Base-by-base conservation (phyloP, 805 yeast genomes). In the Metschnikowia borealis region DNA sequence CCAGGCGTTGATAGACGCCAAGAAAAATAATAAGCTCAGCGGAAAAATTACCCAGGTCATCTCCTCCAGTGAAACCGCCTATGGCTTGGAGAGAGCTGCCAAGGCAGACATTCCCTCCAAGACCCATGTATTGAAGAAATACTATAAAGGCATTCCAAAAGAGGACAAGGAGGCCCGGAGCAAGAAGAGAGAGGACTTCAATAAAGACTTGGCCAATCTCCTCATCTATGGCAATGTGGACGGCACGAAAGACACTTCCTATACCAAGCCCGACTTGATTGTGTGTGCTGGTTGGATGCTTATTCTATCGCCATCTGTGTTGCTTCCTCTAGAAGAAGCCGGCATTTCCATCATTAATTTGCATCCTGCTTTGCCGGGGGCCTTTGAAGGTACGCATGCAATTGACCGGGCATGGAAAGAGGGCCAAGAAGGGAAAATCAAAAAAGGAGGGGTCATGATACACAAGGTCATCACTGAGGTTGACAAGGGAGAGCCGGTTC, bases 281-380 rank as follows among this genome's bases (percentile, higher is more conserved):
- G 97, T 94, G 5, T 94, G 99, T 70, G 99, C 99, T 4, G 99
- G 99, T 2, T 94, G 99, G 99, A 85, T 94, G 91, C 78, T 94
- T 47, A 94, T 94, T 51, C 75, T 94, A 52, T 87, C 97, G 1
- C 83, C 89, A 3, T 75, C 81, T 18, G 90, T 89, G 57, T 74
- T 94, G 53, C 69, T 73, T 37, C 90, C 91, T 3, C 67, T 91
- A 33, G 80, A 74, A 46, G 65, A 77, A 2, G 81, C 77, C 3
- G 72, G 77, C 1, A 78, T 90, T 29, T 88, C 91, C 35, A 91
- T 94, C 55, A 90, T 94, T 61, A 94, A 94, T 63, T 73, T 94
- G 53, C 99, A 94, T 66, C 99, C 99, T 5, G 98, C 99, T 0
- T 80, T 94, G 52, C 99, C 99, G 1, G 96, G 96, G 26, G 90